These are phyloP conservation scores for Ilex paraguariensis DNA, from an alignment of 305 asterid species.

Conservation along the genomic window DNA sequence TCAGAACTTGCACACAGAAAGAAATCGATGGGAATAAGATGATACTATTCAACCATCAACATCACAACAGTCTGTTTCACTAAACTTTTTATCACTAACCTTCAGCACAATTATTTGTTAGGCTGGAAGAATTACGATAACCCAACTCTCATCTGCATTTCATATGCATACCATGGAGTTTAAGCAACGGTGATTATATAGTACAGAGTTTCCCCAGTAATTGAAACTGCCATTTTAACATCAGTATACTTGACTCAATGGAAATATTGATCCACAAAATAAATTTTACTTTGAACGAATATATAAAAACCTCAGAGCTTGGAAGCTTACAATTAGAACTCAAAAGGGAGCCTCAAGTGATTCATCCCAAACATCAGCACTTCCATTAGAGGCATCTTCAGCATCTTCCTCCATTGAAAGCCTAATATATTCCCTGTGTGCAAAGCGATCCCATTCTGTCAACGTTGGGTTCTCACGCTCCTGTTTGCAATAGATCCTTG, in stretches of 20 bases:
- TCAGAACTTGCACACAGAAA: too few species aligned
- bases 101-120: too few species aligned
- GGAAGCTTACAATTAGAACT: constrained; percentile 49
- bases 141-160: too few species aligned
- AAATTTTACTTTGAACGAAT: constrained; percentile 8
- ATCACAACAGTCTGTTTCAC: too few species aligned
- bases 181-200: too few species aligned
- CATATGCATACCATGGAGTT: neutral
- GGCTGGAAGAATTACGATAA: too few species aligned
- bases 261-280: constrained; percentile 6
- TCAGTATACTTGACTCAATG: neutral
- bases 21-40: too few species aligned
- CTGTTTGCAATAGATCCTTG: constrained; percentile 27
- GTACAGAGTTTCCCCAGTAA: neutral
- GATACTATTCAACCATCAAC: too few species aligned
- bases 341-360: constrained; percentile 96
- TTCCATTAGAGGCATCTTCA: constrained; percentile 98
- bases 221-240: neutral
- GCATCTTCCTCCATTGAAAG: constrained; percentile 99
- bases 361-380: constrained; percentile 99
- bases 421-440: constrained; percentile 97
- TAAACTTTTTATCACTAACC: too few species aligned
- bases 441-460: constrained; percentile 99
- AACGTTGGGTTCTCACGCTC: constrained; percentile 96
- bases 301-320: constrained; percentile 4